Percentiles rank a stretch among this genome's conserved stretches.
Evolutionary conservation across 2,329 filamentous ascomycete species (phyloP).

Genomic region (Fusarium siculi): DNA sequence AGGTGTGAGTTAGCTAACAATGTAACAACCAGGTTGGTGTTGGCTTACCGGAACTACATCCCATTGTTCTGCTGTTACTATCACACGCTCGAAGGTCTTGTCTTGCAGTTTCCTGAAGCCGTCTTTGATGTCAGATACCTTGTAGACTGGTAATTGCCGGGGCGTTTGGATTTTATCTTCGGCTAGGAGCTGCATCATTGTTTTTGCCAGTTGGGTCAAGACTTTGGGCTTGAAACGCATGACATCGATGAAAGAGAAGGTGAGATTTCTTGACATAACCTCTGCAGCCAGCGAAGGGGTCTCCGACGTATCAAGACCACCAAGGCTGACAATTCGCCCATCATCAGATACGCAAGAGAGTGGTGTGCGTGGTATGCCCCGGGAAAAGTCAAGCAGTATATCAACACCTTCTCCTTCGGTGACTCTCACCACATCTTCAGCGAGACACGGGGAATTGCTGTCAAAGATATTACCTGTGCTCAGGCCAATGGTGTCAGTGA

Average conservation of each 20-base stretch:
- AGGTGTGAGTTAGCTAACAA: accelerated
- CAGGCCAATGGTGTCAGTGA: accelerated
- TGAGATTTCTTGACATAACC: not conserved
- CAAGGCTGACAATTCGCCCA: accelerated
- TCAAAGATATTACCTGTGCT: accelerated
- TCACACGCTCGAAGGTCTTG: too few species aligned
- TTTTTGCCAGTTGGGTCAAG: accelerated
- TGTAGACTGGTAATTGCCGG: accelerated
- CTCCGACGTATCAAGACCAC: accelerated
- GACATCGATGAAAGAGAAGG: not conserved
- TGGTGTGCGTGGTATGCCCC: accelerated
- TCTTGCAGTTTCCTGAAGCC: not conserved
- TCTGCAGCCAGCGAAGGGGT: accelerated
- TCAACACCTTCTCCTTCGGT: not conserved
- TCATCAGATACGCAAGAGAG: not conserved
- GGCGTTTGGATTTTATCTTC: accelerated
- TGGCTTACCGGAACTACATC: not conserved
- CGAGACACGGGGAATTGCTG: accelerated
- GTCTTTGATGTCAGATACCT: not conserved
- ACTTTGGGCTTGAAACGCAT: not conserved
- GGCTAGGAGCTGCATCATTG: not conserved
- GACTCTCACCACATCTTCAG: not conserved
- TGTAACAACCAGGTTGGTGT: accelerated
- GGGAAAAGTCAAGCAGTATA: accelerated
- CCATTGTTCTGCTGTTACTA: accelerated